Percentiles rank a stretch among this genome's conserved stretches.
Evolutionary conservation across 2,329 filamentous ascomycete species (phyloP).

Genomic region (Ascochyta rabiei): DNA sequence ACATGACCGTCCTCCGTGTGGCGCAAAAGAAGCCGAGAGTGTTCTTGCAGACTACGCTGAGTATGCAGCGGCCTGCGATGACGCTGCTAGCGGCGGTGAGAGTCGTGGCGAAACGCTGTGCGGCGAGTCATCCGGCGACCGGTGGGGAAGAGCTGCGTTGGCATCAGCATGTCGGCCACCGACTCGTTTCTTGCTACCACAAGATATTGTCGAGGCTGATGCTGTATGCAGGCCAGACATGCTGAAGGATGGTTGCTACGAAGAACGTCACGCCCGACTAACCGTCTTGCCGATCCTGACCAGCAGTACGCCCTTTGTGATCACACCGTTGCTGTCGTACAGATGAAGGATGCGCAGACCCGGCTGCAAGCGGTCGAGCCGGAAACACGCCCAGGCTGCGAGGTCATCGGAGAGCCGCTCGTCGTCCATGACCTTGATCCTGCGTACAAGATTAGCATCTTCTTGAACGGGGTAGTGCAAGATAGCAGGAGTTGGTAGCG

Average conservation of each 20-base stretch:
- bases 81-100: neutral
- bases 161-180: slow-evolving; percentile 1
- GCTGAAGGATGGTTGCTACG: neutral
- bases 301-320: slow-evolving; percentile 72
- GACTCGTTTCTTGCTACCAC: no score
- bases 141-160: slow-evolving; percentile 18
- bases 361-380: slow-evolving; percentile 76
- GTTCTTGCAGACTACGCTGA: no score
- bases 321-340: slow-evolving; percentile 69
- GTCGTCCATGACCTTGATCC: slow-evolving; percentile 87
- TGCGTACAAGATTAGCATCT: slow-evolving; percentile 31
- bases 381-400: slow-evolving; percentile 86
- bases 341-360: slow-evolving; percentile 82
- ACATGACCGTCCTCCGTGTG: no score
- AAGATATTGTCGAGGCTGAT: neutral
- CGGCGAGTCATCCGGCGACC: slow-evolving; percentile 13
- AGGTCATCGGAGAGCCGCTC: slow-evolving; percentile 76
- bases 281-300: slow-evolving; percentile 71
- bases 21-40: no score
- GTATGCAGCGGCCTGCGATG: no score
- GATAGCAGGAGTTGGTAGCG: neutral
- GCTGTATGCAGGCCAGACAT: neutral
- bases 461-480: neutral
- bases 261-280: slow-evolving; percentile 29
- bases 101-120: neutral